Evolutionary conservation across 352 stramenopile genomes (phyloP).

Genomic region (Pythium phragmitis): DNA sequence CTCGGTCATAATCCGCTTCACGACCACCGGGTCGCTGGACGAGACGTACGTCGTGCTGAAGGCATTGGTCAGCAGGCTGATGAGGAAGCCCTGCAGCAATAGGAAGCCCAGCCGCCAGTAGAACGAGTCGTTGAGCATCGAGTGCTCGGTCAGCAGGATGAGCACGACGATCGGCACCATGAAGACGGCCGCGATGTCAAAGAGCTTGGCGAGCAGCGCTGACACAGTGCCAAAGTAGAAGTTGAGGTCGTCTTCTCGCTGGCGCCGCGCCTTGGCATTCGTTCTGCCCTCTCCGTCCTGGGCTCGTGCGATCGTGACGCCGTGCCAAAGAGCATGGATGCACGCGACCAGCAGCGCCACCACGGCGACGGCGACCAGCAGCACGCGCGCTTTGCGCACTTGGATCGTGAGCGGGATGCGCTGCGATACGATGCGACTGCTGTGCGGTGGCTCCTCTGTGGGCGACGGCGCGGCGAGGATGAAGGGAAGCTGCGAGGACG

Average conservation of each 20-base stretch:
- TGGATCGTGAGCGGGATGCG: constrained; percentile 21
- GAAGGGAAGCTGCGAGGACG: neutral
- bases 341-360: constrained; percentile 4
- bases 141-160: constrained; percentile 37
- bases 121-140: constrained; percentile 44
- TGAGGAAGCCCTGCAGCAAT: constrained; percentile 26
- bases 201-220: constrained; percentile 36
- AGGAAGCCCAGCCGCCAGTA: constrained; percentile 33
- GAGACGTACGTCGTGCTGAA: constrained; percentile 54
- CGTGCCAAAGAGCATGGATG: constrained; percentile 2
- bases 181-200: constrained; percentile 38
- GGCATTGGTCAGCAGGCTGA: constrained; percentile 39
- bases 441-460: neutral
- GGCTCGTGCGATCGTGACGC: constrained; percentile 1
- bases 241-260: constrained; percentile 35
- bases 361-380: constrained; percentile 2
- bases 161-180: constrained; percentile 46
- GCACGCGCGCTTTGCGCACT: constrained; percentile 16
- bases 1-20: neutral
- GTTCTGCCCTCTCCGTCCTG: neutral
- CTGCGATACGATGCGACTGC: neutral
- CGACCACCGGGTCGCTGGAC: neutral
- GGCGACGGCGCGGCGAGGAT: neutral
- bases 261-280: neutral
- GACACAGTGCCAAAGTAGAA: constrained; percentile 48